These are phyloP conservation scores for Tillandsia leiboldiana DNA, from an alignment of 176 grass and related monocot genomes.

Conservation along the genomic window DNA sequence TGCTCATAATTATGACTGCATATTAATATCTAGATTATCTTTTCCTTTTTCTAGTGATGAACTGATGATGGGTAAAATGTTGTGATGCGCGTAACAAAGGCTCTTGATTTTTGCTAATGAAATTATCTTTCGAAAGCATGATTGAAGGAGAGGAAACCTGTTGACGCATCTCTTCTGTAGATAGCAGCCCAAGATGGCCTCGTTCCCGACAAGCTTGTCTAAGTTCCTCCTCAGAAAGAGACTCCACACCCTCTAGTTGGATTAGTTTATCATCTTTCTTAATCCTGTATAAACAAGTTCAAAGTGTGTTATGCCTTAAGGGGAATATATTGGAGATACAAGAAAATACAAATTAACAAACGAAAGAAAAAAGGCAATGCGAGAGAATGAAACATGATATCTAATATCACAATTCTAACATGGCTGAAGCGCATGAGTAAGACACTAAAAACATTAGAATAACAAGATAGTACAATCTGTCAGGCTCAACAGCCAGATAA, in stretches of 20 bases:
- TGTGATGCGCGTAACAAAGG: no score
- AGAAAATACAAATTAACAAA: neutral
- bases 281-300: constrained; percentile 38
- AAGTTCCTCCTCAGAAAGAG: constrained; percentile 93
- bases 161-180: constrained; percentile 76
- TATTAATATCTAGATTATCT: no score
- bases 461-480: neutral
- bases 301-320: neutral
- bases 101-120: neutral
- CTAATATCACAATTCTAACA: neutral
- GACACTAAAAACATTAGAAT: neutral
- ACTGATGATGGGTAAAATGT: no score
- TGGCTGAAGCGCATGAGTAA: neutral
- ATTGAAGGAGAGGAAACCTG: constrained; percentile 45
- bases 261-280: constrained; percentile 94
- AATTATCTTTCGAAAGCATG: constrained; percentile 7
- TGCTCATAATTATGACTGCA: no score
- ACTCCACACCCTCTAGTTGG: constrained; percentile 62
- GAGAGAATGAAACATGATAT: no score
- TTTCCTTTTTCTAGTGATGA: no score
- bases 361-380: neutral
- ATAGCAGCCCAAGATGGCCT: constrained; percentile 76
- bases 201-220: constrained; percentile 82
- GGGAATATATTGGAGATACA: neutral
- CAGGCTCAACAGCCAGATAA: neutral